Evolutionary conservation across 1,139 yeast genomes (phyloP).

Genomic region (Diutina ranongensis): DNA sequence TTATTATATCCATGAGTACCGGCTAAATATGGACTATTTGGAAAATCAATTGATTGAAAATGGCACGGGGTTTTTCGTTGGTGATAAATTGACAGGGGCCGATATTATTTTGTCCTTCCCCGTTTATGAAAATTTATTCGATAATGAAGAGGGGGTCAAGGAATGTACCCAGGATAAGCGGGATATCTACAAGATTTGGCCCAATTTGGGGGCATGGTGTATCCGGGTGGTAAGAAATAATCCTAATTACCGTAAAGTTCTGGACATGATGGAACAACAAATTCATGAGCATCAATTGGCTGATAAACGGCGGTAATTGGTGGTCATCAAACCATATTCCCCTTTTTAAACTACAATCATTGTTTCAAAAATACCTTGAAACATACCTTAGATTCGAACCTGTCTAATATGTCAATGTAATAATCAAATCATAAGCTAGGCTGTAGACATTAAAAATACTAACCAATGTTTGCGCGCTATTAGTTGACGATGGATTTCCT

Average conservation of each 20-base stretch:
- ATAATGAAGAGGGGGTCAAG: slow-evolving; percentile 25
- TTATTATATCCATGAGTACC: slow-evolving; percentile 11
- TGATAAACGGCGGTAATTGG: background rate
- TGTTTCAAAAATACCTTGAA: too few species aligned
- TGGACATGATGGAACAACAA: slow-evolving; percentile 5
- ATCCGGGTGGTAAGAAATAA: slow-evolving; percentile 5
- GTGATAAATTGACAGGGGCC: slow-evolving; percentile 45
- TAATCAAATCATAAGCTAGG: too few species aligned
- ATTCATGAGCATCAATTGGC: background rate
- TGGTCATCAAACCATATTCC: too few species aligned
- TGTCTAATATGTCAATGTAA: too few species aligned
- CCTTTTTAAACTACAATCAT: too few species aligned
- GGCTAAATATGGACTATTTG: slow-evolving; percentile 19
- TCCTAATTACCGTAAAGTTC: slow-evolving; percentile 1
- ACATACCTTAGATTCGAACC: too few species aligned
- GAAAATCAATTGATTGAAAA: slow-evolving; percentile 27
- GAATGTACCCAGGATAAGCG: slow-evolving; percentile 24
- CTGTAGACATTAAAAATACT: too few species aligned
- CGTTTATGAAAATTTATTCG: slow-evolving; percentile 29
- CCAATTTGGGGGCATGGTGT: slow-evolving; percentile 28
- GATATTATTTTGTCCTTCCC: slow-evolving; percentile 45
- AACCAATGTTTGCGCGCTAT: too few species aligned
- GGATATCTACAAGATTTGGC: slow-evolving; percentile 21
- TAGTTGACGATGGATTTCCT: too few species aligned
- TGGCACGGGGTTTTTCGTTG: slow-evolving; percentile 41